Base-by-base conservation (phyloP, 768 basidiomycete species). In the Tulasnella calospora region DNA sequence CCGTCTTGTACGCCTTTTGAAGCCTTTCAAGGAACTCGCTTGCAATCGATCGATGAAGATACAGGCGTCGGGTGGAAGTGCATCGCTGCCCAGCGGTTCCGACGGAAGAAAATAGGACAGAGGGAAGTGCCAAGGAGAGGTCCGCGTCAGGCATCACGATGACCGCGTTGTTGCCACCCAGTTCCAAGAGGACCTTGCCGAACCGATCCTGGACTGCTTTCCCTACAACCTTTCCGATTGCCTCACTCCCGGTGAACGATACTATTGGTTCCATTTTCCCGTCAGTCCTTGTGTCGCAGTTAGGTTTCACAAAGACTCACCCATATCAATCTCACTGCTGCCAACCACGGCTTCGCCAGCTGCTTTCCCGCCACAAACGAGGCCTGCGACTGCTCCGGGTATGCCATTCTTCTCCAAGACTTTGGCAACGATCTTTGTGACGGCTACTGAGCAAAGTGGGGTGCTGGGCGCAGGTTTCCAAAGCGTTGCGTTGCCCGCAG, bases 401-500 rank as follows among this genome's bases (percentile, higher is more conserved):
- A 98, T 86, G 44, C 89, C 90, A 83, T 98, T 95, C 78, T 84
- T 86, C 84, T 96, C 93, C 79, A 99, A 87, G 19, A 98, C 92
- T 40, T 86, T 83, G 27, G 94, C 87, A 35, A 99, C 86, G 81
- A 98, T 94, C 83, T 90, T 91, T 33, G 94, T 96, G 33, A 95
- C 89, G 0, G 96, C 97, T 78, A 99, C 92, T n/a, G 95, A 88
- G 83, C 92, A 96, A 46, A 97, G 85, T 4, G 96, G 92, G 0
- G 96, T 98, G 2, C 88, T 93, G 2, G 92, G 94, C 0, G 95
- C 93, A 9, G 96, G 96, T 83, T 98, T 98, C 96, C 96, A 98
- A 70, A 99, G 84, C 0, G 95, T 96, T 1, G 95, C 92, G 84
- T 99, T 98, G 23, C 96, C 96, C 38, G 93, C 92, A 1, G 94